These are phyloP conservation scores for Nicotiana tomentosiformis DNA, from an alignment of 257 asterid species.

Conservation along the genomic window DNA sequence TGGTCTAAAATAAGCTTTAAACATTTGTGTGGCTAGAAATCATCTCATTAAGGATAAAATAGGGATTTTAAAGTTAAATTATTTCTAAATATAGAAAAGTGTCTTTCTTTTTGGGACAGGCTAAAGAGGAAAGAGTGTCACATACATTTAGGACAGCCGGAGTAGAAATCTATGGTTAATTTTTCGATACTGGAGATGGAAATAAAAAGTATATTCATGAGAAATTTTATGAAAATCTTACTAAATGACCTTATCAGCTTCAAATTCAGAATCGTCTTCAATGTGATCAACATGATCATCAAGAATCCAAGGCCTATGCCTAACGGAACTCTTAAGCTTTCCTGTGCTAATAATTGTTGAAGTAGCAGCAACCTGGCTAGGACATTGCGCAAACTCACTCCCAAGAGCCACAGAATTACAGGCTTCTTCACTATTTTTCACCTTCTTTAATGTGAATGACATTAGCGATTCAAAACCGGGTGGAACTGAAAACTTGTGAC, in stretches of 20 bases:
- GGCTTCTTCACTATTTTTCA: constrained; percentile 16
- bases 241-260: constrained; percentile 34
- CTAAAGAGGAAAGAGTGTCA: too few species aligned
- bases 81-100: too few species aligned
- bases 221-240: constrained; percentile 12
- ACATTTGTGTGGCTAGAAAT: too few species aligned
- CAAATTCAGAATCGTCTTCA: constrained; percentile 24
- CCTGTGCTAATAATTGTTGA: constrained; percentile 25
- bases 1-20: too few species aligned
- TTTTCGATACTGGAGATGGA: neutral
- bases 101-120: too few species aligned
- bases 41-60: too few species aligned
- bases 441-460: constrained; percentile 46
- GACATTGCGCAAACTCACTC: constrained; percentile 13
- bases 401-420: constrained; percentile 16
- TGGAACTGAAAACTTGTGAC: constrained; percentile 39
- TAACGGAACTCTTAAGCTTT: constrained; percentile 31
- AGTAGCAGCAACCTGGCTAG: constrained; percentile 14
- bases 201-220: neutral
- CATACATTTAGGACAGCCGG: too few species aligned
- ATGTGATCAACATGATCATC: constrained; percentile 17
- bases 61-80: too few species aligned
- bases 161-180: neutral
- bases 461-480: constrained; percentile 78
- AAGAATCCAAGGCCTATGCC: constrained; percentile 46